Evolutionary conservation across 768 basidiomycete genomes (phyloP).

Genomic region (Podaxis sp.): DNA sequence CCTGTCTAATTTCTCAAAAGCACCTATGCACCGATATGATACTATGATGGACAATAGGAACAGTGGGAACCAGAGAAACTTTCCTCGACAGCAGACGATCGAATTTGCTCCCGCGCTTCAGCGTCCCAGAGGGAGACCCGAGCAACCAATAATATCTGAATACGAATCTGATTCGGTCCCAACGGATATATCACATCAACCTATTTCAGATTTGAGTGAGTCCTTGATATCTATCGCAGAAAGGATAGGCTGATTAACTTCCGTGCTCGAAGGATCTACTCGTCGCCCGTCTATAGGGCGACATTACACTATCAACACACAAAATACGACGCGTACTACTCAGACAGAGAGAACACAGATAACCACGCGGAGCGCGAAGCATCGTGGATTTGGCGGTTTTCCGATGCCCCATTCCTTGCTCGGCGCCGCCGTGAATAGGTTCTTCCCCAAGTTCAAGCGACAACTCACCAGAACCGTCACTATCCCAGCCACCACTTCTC

Average conservation of each 20-base stretch:
- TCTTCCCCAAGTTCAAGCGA: slow-evolving; percentile 64
- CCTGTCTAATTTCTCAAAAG: slow-evolving; percentile 16
- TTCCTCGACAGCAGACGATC: slow-evolving; percentile 39
- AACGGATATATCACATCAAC: not conserved
- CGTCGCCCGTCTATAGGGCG: slow-evolving; percentile 6
- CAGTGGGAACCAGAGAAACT: slow-evolving; percentile 20
- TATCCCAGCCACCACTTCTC: slow-evolving; percentile 66
- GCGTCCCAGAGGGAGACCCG: slow-evolving; percentile 25
- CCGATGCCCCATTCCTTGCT: slow-evolving; percentile 65
- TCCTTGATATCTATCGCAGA: not conserved
- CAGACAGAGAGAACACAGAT: slow-evolving; percentile 18
- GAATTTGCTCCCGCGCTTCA: slow-evolving; percentile 34
- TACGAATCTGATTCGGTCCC: slow-evolving; percentile 5
- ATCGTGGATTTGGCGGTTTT: slow-evolving; percentile 68
- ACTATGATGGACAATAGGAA: slow-evolving; percentile 28
- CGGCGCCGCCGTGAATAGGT: slow-evolving; percentile 42
- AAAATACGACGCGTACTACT: slow-evolving; percentile 17
- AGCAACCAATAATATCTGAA: slow-evolving; percentile 16
- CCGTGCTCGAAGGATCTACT: slow-evolving; percentile 5
- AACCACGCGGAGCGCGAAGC: slow-evolving; percentile 27
- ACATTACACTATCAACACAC: slow-evolving; percentile 17
- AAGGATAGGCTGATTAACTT: not conserved
- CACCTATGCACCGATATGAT: slow-evolving; percentile 35
- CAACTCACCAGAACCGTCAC: slow-evolving; percentile 70
- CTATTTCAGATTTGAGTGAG: slow-evolving; percentile 7